These are phyloP conservation scores for Solanum gracilifrons DNA, from an alignment of 257 asterid species.

Conservation along the genomic window DNA sequence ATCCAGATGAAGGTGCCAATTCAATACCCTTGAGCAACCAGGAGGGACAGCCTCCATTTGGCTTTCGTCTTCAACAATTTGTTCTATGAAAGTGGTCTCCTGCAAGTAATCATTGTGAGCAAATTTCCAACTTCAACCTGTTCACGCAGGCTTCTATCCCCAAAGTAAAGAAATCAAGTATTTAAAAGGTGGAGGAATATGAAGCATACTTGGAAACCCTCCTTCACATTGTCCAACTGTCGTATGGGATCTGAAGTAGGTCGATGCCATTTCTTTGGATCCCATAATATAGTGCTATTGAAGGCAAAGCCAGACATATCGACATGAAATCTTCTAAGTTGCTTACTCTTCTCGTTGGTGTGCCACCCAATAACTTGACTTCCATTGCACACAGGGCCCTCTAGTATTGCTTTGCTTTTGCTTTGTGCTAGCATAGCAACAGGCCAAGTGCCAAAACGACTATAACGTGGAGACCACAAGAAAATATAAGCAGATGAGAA, in stretches of 20 bases:
- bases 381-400: constrained; percentile 94
- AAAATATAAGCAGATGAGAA: neutral
- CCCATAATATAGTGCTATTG: constrained; percentile 93
- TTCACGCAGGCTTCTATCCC: neutral
- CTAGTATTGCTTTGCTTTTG: constrained; percentile 67
- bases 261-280: constrained; percentile 70
- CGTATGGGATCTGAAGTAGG: constrained; percentile 67
- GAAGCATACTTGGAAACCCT: constrained; percentile 74
- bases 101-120: constrained; percentile 13
- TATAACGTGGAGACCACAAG: constrained; percentile 13
- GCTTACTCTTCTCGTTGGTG: constrained; percentile 87
- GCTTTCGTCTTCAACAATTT: constrained; percentile 84
- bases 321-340: constrained; percentile 81
- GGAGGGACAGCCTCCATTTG: constrained; percentile 87
- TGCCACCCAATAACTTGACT: constrained; percentile 94
- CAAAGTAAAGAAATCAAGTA: neutral
- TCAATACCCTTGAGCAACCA: constrained; percentile 50
- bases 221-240: constrained; percentile 78
- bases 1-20: constrained; percentile 85
- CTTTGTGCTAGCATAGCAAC: constrained; percentile 85
- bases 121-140: neutral
- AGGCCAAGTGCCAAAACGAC: constrained; percentile 99
- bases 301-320: constrained; percentile 99
- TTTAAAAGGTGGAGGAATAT: neutral
- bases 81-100: constrained; percentile 93